Evolutionary conservation across 768 basidiomycete species (phyloP), one percentile per base, ranked within the genome.

Genomic region (Fistulinella prunicolor): DNA sequence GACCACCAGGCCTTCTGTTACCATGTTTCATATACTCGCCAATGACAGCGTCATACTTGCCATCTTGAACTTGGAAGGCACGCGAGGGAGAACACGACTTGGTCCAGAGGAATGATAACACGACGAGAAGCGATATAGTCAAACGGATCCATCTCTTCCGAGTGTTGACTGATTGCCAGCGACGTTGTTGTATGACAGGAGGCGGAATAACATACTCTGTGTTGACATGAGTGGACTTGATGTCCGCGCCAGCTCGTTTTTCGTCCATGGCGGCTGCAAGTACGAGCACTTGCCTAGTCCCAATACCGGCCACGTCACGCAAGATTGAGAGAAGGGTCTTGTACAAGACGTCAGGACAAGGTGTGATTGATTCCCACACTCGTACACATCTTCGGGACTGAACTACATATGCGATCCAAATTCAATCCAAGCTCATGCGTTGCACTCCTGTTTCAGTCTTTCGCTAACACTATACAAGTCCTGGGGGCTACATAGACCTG

Each of bases 401-500:
- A n/a, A n/a, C n/a, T n/a, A n/a, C n/a, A n/a, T n/a, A n/a, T n/a
- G n/a, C n/a, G n/a, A n/a, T n/a, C n/a, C n/a, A n/a, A n/a, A 28
- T 28, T 10, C 26, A 10, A 28, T 28, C 26, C 26, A 28, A 28
- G 26, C 10, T 34, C 66, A 67, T 66, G 24, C n/a, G n/a, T n/a
- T n/a, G 32, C 21, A 22, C 9, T 24, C n/a, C 21, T 30, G 23
- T 28, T 29, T 43, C 58, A 44, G 26, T 43, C 34, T 38, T 59
- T 68, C 32, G 54, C 65, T 2, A 67, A 37, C 35, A 67, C 68
- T 9, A 67, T 35, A 36, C 65, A 68, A 36, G 64, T 64, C 44
- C 65, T 59, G 30, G 66, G 64, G 23, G 65, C 66, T 36, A 60
- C 38, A 20, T 68, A 67, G n/a, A 69, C 50, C 65, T 67, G 46